Conservation (phyloP, 2,329 filamentous ascomycete species). For the Hymenoscyphus scutula region DNA sequence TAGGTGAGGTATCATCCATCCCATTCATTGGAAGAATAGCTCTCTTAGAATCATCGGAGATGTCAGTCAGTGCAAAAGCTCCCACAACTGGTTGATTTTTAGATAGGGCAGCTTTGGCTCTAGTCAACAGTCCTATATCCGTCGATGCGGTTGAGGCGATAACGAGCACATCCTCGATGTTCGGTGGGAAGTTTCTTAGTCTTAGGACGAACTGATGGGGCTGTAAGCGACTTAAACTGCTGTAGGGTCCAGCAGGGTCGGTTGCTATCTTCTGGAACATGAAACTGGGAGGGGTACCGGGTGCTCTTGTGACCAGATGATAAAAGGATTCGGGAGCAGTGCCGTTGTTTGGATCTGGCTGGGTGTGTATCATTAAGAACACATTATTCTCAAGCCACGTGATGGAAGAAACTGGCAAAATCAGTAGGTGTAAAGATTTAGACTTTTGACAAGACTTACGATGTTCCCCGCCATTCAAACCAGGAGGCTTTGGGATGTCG, state of each 20-base stretch:
- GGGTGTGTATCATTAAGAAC: conserved; percentile 77
- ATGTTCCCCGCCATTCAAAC: conserved; percentile 60
- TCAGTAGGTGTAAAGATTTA: conserved; percentile 3
- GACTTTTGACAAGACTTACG: conserved; percentile 48
- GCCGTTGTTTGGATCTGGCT: conserved; percentile 54
- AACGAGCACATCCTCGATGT: conserved; percentile 77
- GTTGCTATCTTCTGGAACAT: conserved; percentile 67
- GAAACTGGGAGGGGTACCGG: conserved; percentile 50
- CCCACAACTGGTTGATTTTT: conserved; percentile 59
- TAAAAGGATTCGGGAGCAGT: conserved; percentile 63
- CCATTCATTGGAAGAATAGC: conserved; percentile 73
- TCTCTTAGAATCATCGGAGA: conserved; percentile 70
- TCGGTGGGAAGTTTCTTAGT: conserved; percentile 75
- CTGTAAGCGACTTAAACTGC: conserved; percentile 54
- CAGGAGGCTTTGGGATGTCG: conserved; percentile 73
- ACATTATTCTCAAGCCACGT: conserved; percentile 86
- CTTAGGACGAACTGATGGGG: conserved; percentile 78
- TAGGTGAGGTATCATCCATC: conserved; percentile 68
- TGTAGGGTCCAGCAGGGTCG: conserved; percentile 75
- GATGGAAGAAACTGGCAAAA: conserved; percentile 67
- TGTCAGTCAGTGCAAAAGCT: conserved; percentile 71
- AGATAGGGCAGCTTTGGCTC: conserved; percentile 67
- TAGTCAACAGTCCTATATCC: conserved; percentile 76
- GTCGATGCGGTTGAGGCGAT: conserved; percentile 76
- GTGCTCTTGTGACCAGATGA: conserved; percentile 72